Evolutionary conservation across 2,329 filamentous ascomycete genomes (phyloP).

Genomic region (Aspergillus tanneri): DNA sequence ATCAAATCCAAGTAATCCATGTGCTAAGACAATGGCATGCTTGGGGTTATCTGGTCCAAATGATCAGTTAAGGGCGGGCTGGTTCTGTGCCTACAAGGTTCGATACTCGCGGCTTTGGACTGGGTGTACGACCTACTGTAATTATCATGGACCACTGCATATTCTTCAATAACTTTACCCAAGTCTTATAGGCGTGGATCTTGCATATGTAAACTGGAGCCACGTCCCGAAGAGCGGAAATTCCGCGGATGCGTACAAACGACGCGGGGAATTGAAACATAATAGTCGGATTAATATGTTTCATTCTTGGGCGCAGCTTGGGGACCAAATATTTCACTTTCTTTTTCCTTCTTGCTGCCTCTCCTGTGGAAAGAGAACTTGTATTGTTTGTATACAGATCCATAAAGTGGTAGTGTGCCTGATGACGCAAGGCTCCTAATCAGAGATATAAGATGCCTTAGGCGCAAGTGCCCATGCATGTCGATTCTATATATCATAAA

Average conservation of each 20-base stretch:
- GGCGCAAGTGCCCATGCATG: not conserved
- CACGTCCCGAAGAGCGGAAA: constrained; percentile 21
- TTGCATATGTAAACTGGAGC: constrained; percentile 21
- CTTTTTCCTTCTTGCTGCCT: not conserved
- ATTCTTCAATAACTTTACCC: constrained; percentile 60
- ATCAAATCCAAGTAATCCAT: constrained; percentile 66
- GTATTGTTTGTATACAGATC: not conserved
- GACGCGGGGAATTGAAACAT: not conserved
- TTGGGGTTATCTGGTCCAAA: constrained; percentile 44
- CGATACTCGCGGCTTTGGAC: not conserved
- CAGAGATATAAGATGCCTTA: constrained; percentile 6
- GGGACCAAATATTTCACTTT: constrained; percentile 24
- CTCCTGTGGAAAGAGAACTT: not conserved
- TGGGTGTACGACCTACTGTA: constrained; percentile 49
- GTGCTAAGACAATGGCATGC: constrained; percentile 61
- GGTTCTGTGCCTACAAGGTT: not conserved
- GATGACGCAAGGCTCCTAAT: constrained; percentile 6
- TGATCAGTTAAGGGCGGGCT: not conserved
- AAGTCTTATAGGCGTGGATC: constrained; percentile 54
- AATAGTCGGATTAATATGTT: not conserved
- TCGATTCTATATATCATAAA: too few relatives aligned
- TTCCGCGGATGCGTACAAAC: constrained; percentile 8
- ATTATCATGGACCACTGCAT: constrained; percentile 56
- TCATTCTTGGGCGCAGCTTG: constrained; percentile 4
- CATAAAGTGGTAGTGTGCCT: not conserved